Conservation (phyloP, 163 green algal genomes). For the Scenedesmus sp. region DNA sequence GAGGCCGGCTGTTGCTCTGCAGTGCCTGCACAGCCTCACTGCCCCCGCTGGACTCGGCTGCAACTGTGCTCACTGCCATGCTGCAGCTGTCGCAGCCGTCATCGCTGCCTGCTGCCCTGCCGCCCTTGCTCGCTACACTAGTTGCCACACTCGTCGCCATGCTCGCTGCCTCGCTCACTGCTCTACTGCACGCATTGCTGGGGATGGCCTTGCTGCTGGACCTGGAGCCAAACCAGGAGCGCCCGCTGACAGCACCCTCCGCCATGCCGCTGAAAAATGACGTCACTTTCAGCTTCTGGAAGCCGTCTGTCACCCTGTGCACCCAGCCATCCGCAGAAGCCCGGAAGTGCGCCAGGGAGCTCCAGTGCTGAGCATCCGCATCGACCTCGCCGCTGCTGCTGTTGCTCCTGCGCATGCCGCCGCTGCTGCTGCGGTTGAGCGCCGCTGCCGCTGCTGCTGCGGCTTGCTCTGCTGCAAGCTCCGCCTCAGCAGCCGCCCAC, state of each 20-base stretch:
- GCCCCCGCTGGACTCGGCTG: neutral
- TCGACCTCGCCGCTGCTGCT: neutral
- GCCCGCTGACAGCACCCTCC: neutral
- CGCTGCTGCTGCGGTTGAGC: neutral
- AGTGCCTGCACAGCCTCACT: constrained; percentile 1
- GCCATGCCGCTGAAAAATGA: neutral
- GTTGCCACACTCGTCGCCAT: neutral
- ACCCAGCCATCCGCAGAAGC: constrained; percentile 38
- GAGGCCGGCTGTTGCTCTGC: neutral
- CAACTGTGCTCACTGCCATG: neutral
- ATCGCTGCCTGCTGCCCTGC: neutral
- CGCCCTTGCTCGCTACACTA: neutral
- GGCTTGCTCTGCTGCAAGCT: constrained; percentile 37
- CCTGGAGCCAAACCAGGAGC: constrained; percentile 12
- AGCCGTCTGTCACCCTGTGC: constrained; percentile 10
- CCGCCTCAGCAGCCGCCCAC: constrained; percentile 25
- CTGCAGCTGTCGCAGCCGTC: neutral
- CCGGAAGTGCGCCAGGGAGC: neutral
- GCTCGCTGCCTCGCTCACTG: neutral
- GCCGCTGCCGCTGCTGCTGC: constrained; percentile 14
- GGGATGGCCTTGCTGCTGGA: constrained; percentile 20
- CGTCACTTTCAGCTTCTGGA: neutral
- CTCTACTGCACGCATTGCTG: neutral
- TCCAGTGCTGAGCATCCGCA: neutral
- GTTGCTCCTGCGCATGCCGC: neutral